Conservation (phyloP, 2,329 filamentous ascomycete genomes). For the Fonsecaea pugnacius region DNA sequence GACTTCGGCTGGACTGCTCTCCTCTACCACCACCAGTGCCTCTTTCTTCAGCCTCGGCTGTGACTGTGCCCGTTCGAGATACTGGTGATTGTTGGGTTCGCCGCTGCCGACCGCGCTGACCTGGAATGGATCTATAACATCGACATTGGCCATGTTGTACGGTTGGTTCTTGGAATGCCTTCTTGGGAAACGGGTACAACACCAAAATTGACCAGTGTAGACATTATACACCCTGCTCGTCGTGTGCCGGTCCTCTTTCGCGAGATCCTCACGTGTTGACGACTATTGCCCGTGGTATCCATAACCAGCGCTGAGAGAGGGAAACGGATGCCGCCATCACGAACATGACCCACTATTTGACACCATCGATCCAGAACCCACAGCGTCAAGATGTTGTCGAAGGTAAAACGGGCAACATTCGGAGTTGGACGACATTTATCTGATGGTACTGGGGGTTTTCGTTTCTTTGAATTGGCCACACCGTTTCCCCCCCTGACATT, state of each 20-base stretch:
- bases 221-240: not conserved
- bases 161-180: not conserved
- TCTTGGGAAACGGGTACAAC: not conserved
- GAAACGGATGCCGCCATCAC: slow-evolving; percentile 9
- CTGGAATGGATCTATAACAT: slow-evolving; percentile 8
- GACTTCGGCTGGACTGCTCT: not conserved
- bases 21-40: not conserved
- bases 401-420: not conserved
- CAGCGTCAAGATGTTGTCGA: not conserved
- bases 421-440: slow-evolving; percentile 13
- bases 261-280: not conserved
- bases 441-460: not conserved
- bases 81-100: not conserved
- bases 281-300: not conserved
- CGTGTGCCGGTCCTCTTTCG: not conserved
- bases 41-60: slow-evolving; percentile 1
- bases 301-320: not conserved
- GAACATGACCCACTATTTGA: slow-evolving; percentile 20
- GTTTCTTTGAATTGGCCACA: not conserved
- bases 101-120: not conserved
- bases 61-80: not conserved
- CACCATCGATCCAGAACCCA: slow-evolving; percentile 14
- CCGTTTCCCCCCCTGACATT: not conserved
- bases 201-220: not conserved
- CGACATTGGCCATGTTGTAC: slow-evolving; percentile 7